These are phyloP conservation scores for Lodderomyces parapsilosis DNA, from an alignment of 1,139 yeast species.

Conservation along the genomic window DNA sequence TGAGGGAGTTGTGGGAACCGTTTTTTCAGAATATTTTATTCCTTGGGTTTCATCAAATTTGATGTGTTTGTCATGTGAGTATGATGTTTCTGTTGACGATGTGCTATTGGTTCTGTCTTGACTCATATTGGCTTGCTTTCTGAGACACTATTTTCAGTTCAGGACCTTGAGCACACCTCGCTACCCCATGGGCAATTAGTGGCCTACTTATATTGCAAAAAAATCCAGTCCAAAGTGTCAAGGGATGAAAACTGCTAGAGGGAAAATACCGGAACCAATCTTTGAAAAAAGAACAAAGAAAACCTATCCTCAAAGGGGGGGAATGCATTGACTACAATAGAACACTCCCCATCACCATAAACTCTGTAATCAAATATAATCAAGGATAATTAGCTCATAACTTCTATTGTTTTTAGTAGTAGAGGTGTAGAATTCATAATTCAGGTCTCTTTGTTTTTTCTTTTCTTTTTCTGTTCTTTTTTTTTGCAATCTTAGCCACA, in stretches of 20 bases:
- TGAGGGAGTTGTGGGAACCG: slow-evolving; percentile 11
- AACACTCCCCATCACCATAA: not conserved
- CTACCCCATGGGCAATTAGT: not conserved
- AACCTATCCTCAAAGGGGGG: too few relatives aligned
- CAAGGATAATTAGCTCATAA: not conserved
- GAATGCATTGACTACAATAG: not conserved
- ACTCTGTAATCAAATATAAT: not conserved
- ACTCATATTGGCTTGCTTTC: not conserved
- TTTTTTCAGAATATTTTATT: slow-evolving; percentile 7
- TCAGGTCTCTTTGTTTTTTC: not conserved
- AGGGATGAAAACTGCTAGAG: not conserved
- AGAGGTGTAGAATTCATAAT: not conserved
- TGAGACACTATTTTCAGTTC: too few relatives aligned
- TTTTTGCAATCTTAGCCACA: slow-evolving; percentile 1
- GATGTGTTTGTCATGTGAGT: slow-evolving; percentile 5
- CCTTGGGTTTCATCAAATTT: slow-evolving; percentile 7
- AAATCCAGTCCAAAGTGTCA: too few relatives aligned
- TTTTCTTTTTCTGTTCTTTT: not conserved
- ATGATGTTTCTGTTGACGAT: not conserved
- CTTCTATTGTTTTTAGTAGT: not conserved
- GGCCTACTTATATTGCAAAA: not conserved
- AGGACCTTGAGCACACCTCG: not conserved
- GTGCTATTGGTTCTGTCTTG: slow-evolving; percentile 2
- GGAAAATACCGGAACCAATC: not conserved
- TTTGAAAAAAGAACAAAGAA: not conserved